Base-by-base conservation (phyloP, 805 yeast genomes). In the Metschnikowia sp. region DNA sequence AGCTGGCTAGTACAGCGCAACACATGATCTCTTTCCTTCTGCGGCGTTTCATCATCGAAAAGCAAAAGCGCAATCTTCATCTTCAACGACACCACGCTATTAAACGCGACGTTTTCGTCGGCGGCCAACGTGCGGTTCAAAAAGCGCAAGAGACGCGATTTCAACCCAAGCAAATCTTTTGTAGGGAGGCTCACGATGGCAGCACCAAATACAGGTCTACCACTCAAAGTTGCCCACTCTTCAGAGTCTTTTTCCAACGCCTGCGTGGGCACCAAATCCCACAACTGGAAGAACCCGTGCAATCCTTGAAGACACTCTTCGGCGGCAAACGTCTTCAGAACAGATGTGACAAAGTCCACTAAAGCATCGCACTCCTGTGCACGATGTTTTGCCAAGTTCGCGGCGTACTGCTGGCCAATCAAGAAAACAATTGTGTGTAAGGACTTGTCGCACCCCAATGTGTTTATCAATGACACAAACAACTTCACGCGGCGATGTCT, bases 401-500 rank as follows among this genome's bases (percentile, higher is more conserved):
- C 71, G 8, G 83, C 79, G 59, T 81, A 87, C 62, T 89, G 96
- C 61, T 82, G 88, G 44, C 95, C 92, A 59, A 92, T 78, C 56
- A 94, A 74, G 58, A 88, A 84, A 52, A 92, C 64, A 40, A 92
- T 78, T 42, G 85, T 74, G 56, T 86, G 88, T 52, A 91, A 74
- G 2, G 96, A 80, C 41, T 74, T 68, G 8, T 75, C 72, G 39
- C 85, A 70, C 19, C 92, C 91, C 51, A 94, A 70, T 2, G 97
- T 86, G 55, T 76, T 76, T 12, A 90, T 82, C 53, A 94, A 75
- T 1, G 95, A 84, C 2, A 87, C 78, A 58, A 88, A 94, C 45
- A 94, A 70, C 60, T 83, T 84, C 36, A 88, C 96, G 58, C 99
- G 80, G 68, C 99, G 86, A 64, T 94, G 99, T 63, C 96, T 82